A percentile compares a stretch with the other conserved stretches of the same genome.
Conservation (phyloP, 2,329 filamentous ascomycete species). For the Scolecobasidium constrictum region DNA sequence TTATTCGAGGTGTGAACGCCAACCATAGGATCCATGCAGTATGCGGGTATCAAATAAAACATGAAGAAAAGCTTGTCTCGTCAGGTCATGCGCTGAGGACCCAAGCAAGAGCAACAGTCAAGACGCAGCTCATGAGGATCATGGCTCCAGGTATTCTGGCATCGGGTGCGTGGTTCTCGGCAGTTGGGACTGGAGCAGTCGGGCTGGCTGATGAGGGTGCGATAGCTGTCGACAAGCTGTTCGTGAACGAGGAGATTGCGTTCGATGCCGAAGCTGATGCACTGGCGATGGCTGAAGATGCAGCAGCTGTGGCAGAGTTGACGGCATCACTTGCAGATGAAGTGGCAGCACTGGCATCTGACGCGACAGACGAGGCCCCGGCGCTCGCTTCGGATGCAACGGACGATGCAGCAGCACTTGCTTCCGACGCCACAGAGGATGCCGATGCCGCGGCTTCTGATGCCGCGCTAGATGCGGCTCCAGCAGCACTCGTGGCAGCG, state of each 20-base stretch:
- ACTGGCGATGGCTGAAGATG: neutral
- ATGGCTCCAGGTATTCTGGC: slow-evolving; percentile 1
- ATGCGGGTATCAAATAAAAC: neutral
- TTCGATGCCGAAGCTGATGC: neutral
- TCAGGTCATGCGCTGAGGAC: neutral
- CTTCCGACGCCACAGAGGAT: neutral
- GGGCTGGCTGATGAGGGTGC: slow-evolving; percentile 21
- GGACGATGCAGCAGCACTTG: neutral
- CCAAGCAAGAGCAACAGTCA: slow-evolving; percentile 8
- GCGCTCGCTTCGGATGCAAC: neutral
- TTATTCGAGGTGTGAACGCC: too few species aligned
- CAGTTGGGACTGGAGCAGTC: slow-evolving; percentile 19
- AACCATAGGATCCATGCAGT: too few species aligned
- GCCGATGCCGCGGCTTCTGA: neutral
- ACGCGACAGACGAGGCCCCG: neutral
- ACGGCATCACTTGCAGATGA: neutral
- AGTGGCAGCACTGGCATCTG: neutral
- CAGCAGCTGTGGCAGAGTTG: neutral
- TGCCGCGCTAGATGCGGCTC: neutral
- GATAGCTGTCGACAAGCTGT: slow-evolving; percentile 13
- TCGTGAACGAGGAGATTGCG: neutral
- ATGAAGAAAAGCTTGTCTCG: neutral
- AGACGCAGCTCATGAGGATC: slow-evolving; percentile 1
- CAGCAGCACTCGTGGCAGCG: slow-evolving; percentile 26
- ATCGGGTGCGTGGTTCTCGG: slow-evolving; percentile 14